Percentiles rank a stretch among this genome's conserved stretches.
Evolutionary conservation across 345 rosid species (phyloP).

Genomic region (Heritiera fomes): DNA sequence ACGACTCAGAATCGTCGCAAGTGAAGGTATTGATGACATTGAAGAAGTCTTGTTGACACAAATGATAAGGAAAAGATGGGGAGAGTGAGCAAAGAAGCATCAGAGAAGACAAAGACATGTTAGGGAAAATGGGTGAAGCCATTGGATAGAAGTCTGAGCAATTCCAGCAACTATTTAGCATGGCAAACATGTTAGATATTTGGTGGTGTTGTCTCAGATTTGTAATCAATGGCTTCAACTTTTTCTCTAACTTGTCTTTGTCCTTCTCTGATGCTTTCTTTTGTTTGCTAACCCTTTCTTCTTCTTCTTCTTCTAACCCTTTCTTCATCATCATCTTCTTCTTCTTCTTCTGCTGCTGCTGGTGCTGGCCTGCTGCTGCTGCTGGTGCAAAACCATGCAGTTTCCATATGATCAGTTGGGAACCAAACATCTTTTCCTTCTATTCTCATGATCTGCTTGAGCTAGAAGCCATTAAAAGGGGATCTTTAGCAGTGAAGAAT

Average conservation of each 20-base stretch:
- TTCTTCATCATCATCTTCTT: too few relatives aligned
- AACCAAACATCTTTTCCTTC: not conserved
- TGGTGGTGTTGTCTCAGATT: not conserved
- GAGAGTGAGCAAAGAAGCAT: not conserved
- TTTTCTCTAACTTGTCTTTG: slow-evolving; percentile 5
- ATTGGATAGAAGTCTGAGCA: not conserved
- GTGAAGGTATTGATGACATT: not conserved
- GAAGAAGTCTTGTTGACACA: not conserved
- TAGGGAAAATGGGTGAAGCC: not conserved
- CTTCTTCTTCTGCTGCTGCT: not conserved
- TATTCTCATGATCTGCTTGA: not conserved
- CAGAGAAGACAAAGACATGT: not conserved
- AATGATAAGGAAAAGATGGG: not conserved
- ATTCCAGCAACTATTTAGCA: slow-evolving; percentile 2
- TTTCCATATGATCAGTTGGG: not conserved
- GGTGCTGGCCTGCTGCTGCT: too few relatives aligned
- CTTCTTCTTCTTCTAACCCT: too few relatives aligned
- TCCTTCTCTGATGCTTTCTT: not conserved
- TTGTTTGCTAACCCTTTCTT: not conserved
- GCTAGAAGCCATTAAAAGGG: too few relatives aligned
- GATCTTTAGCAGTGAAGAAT: not conserved
- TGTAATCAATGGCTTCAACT: not conserved
- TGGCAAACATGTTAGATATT: not conserved
- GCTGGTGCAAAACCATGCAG: not conserved
- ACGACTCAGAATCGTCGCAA: not conserved